A percentile compares a stretch with the other conserved stretches of the same genome.
These are phyloP conservation scores for Tetrapisispora phaffii DNA, from an alignment of 805 yeast species.

Conservation along the genomic window DNA sequence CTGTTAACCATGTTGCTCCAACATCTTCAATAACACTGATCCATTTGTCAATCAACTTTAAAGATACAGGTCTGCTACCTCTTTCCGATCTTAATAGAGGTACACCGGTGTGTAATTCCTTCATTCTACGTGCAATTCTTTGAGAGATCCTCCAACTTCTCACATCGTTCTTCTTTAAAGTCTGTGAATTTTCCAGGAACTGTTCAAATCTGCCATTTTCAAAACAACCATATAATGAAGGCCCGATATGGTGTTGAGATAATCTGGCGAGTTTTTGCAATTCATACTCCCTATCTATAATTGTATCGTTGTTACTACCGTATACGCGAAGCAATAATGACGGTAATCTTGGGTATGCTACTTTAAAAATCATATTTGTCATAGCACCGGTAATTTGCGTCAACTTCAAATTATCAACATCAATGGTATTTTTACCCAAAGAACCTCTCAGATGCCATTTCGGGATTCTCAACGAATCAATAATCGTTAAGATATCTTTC, in stretches of 20 bases:
- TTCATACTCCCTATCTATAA: constrained; percentile 81
- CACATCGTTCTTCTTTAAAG: constrained; percentile 65
- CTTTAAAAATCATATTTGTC: constrained; percentile 79
- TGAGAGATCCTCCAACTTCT: constrained; percentile 66
- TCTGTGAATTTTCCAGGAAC: constrained; percentile 70
- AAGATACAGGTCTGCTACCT: constrained; percentile 51
- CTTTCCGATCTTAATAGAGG: constrained; percentile 50
- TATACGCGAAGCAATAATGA: constrained; percentile 68
- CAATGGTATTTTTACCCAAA: constrained; percentile 17
- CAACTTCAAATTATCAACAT: constrained; percentile 40
- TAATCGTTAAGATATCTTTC: constrained; percentile 60
- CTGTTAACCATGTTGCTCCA: constrained; percentile 28
- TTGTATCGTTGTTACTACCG: constrained; percentile 76
- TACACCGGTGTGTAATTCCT: constrained; percentile 79
- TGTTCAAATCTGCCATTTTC: constrained; percentile 92
- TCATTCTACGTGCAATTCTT: constrained; percentile 92
- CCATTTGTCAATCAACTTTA: constrained; percentile 73
- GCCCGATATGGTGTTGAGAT: constrained; percentile 74
- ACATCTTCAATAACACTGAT: constrained; percentile 33
- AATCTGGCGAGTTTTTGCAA: constrained; percentile 62
- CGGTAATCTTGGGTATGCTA: constrained; percentile 55
- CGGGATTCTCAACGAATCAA: constrained; percentile 55
- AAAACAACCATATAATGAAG: constrained; percentile 79
- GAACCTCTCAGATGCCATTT: constrained; percentile 60
- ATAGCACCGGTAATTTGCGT: constrained; percentile 82